Conservation (phyloP, 2,329 filamentous ascomycete genomes). For the Hymenoscyphus infarciens region DNA sequence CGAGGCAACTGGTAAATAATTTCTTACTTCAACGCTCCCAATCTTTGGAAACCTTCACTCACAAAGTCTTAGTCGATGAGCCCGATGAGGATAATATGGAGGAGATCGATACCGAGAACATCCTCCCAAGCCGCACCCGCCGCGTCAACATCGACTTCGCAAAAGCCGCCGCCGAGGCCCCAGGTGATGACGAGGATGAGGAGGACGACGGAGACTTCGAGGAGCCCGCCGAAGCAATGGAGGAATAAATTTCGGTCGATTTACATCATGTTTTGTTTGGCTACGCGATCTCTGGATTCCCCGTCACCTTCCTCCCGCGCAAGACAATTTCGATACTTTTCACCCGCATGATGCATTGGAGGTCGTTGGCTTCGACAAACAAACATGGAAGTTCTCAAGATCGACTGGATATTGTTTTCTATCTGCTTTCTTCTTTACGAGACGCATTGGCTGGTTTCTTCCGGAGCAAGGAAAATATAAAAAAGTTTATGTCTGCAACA, state of each 20-base stretch:
- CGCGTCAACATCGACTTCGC: constrained; percentile 91
- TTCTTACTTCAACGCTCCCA: neutral
- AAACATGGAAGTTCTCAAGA: constrained; percentile 6
- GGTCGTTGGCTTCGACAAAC: constrained; percentile 14
- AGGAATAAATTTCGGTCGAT: constrained; percentile 42
- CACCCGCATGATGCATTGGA: constrained; percentile 8
- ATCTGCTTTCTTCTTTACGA: constrained; percentile 11
- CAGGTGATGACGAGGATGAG: constrained; percentile 74
- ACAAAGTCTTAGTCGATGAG: constrained; percentile 51
- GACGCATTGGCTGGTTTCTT: constrained; percentile 8
- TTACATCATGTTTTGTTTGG: constrained; percentile 15
- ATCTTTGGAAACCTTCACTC: constrained; percentile 24
- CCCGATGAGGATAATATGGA: constrained; percentile 81
- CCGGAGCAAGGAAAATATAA: neutral
- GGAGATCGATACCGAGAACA: constrained; percentile 88
- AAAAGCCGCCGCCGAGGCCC: constrained; percentile 79
- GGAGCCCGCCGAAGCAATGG: constrained; percentile 61
- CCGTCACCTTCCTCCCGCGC: constrained; percentile 4
- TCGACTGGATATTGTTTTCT: constrained; percentile 19
- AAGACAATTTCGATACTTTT: constrained; percentile 12
- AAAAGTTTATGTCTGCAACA: constrained; percentile 7
- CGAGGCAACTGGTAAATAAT: constrained; percentile 29
- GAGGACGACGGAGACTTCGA: constrained; percentile 67
- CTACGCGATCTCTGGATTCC: constrained; percentile 5
- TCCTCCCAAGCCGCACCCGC: constrained; percentile 80